Evolutionary conservation across 805 yeast species (phyloP).

Genomic region (Suhomyces emberorum): DNA sequence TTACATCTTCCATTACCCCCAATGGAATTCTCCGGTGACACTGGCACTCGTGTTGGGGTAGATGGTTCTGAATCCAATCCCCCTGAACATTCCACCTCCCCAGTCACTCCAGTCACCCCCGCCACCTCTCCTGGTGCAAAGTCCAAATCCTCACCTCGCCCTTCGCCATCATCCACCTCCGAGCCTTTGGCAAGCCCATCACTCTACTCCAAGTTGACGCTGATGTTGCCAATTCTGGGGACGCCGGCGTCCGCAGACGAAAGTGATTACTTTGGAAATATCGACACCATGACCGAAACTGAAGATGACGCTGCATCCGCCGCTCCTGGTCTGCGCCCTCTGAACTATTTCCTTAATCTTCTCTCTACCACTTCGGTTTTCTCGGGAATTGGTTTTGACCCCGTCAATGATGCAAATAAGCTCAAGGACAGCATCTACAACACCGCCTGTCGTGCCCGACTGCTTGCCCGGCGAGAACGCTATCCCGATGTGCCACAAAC

Average conservation of each 20-base stretch:
- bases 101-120: too few relatives aligned
- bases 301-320: constrained; percentile 29
- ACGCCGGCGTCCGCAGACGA: neutral
- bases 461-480: too few relatives aligned
- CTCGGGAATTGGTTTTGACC: constrained; percentile 18
- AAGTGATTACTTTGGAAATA: neutral
- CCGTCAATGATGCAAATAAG: neutral
- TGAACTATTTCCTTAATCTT: constrained; percentile 25
- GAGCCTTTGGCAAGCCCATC: constrained; percentile 2
- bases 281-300: neutral
- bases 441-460: neutral
- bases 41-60: too few relatives aligned
- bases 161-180: too few relatives aligned
- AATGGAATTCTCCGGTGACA: too few relatives aligned
- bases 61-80: too few relatives aligned
- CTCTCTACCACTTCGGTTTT: constrained; percentile 29
- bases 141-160: too few relatives aligned
- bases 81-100: too few relatives aligned
- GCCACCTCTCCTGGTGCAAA: too few relatives aligned
- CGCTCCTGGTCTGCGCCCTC: constrained; percentile 19
- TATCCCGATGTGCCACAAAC: too few relatives aligned
- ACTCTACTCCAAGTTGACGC: constrained; percentile 4
- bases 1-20: too few relatives aligned
- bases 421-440: constrained; percentile 1
- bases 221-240: constrained; percentile 1